Evolutionary conservation across 441 rosid species (phyloP).

Genomic region (Adansonia grandidieri): DNA sequence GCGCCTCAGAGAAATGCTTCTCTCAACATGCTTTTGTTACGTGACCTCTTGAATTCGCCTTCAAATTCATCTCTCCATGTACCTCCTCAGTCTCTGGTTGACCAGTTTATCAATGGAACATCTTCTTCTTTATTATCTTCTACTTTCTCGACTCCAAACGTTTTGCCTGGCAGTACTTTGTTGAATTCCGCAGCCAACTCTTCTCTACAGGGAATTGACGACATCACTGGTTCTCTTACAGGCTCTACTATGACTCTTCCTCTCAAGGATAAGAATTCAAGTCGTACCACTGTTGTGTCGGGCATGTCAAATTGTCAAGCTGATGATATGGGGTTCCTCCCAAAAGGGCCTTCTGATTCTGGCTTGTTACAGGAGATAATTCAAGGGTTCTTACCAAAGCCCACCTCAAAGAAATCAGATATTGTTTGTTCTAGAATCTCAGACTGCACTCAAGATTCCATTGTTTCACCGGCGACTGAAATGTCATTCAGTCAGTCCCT

Average conservation of each 20-base stretch:
- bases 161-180: slow-evolving; percentile 15
- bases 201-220: neutral
- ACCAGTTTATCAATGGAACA: slow-evolving; percentile 26
- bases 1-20: slow-evolving; percentile 35
- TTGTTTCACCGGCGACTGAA: slow-evolving; percentile 27
- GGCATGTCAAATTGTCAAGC: slow-evolving; percentile 1
- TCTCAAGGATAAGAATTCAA: slow-evolving; percentile 20
- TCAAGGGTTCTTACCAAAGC: slow-evolving; percentile 63
- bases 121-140: neutral
- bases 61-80: slow-evolving; percentile 23
- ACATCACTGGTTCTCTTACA: neutral
- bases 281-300: neutral
- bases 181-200: slow-evolving; percentile 10
- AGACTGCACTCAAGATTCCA: slow-evolving; percentile 12
- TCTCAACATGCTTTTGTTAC: slow-evolving; percentile 47
- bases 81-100: slow-evolving; percentile 26
- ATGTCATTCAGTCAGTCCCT: neutral
- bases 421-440: slow-evolving; percentile 16
- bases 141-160: slow-evolving; percentile 9
- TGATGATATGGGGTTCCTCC: slow-evolving; percentile 43
- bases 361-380: slow-evolving; percentile 81
- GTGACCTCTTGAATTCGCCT: slow-evolving; percentile 50
- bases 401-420: slow-evolving; percentile 33
- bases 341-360: slow-evolving; percentile 59
- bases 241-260: slow-evolving; percentile 26